phyloP scores from a whole-genome alignment of 2,329 filamentous ascomycete species.

The Fonsecaea pugnacius region DNA sequence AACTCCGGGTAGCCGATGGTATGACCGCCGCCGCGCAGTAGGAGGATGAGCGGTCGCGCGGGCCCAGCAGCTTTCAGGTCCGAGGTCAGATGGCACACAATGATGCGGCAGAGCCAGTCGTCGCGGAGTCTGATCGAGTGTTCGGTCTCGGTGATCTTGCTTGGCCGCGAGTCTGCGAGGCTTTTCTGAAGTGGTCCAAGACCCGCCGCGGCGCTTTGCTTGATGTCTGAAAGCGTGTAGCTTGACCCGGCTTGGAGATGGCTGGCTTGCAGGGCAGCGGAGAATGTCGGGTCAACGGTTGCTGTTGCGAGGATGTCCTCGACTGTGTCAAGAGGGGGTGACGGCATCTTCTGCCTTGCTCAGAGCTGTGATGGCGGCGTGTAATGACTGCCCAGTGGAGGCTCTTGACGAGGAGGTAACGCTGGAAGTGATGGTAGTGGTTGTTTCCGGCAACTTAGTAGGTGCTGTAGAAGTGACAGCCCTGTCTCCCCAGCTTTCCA shows the following conservation, averaged over 20 bases:
- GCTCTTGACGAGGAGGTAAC: background rate
- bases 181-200: constrained; percentile 8
- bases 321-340: constrained; percentile 20
- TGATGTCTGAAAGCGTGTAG: constrained; percentile 24
- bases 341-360: constrained; percentile 19
- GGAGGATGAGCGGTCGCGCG: constrained; percentile 33
- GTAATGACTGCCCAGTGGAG: background rate
- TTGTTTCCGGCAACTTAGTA: background rate
- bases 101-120: constrained; percentile 22
- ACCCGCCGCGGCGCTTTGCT: constrained; percentile 14
- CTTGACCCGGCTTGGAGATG: constrained; percentile 18
- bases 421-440: background rate
- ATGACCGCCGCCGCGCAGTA: constrained; percentile 40
- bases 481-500: background rate
- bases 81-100: constrained; percentile 24
- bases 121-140: constrained; percentile 26
- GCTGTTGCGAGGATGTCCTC: constrained; percentile 30
- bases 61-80: constrained; percentile 7
- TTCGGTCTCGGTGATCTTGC: constrained; percentile 26
- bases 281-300: constrained; percentile 28
- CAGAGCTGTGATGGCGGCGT: background rate
- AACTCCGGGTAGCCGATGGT: constrained; percentile 36
- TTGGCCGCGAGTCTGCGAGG: constrained; percentile 19
- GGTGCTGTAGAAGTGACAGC: background rate
- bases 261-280: constrained; percentile 14